Evolutionary conservation across 805 yeast genomes (phyloP).

Genomic region (Ogataea wickerhamii): DNA sequence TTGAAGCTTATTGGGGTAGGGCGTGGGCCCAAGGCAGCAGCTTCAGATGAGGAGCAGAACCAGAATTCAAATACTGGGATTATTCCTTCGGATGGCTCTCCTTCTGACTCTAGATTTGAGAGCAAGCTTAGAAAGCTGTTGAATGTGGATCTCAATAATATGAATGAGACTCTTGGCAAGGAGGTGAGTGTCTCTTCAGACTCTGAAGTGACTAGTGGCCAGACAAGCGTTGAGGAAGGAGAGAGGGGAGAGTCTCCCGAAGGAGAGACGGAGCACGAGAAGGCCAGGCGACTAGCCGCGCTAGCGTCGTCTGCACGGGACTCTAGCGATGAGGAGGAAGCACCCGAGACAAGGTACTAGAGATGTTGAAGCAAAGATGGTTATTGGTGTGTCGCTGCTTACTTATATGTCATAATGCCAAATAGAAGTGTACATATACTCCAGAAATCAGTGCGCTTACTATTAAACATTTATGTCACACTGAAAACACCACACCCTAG

Average conservation of each 20-base stretch:
- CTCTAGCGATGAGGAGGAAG: slow-evolving; percentile 37
- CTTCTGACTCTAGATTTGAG: slow-evolving; percentile 21
- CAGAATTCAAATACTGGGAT: slow-evolving; percentile 18
- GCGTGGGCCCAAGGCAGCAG: slow-evolving; percentile 9
- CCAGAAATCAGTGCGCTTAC: too few species aligned
- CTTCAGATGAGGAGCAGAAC: slow-evolving; percentile 21
- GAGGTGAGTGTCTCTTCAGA: slow-evolving; percentile 1
- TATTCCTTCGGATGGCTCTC: slow-evolving; percentile 16
- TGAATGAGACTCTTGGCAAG: slow-evolving; percentile 10
- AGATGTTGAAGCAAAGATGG: too few species aligned
- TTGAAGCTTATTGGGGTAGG: slow-evolving; percentile 24
- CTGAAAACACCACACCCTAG: too few species aligned
- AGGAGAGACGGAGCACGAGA: slow-evolving; percentile 25
- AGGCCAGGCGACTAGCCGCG: slow-evolving; percentile 31
- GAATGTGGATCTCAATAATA: slow-evolving; percentile 22
- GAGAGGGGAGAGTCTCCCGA: slow-evolving; percentile 21
- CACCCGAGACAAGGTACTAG: slow-evolving; percentile 13
- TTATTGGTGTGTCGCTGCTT: too few species aligned
- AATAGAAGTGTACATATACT: too few species aligned
- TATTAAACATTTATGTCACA: too few species aligned
- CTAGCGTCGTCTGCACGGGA: slow-evolving; percentile 27
- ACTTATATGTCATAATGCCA: too few species aligned
- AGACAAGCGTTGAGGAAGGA: slow-evolving; percentile 12
- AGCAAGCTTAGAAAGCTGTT: slow-evolving; percentile 25
- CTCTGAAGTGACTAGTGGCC: slow-evolving; percentile 9